Percentiles rank a stretch among this genome's conserved stretches.
Conservation (phyloP, 306 rosid genomes). For the Vigna unguiculata region DNA sequence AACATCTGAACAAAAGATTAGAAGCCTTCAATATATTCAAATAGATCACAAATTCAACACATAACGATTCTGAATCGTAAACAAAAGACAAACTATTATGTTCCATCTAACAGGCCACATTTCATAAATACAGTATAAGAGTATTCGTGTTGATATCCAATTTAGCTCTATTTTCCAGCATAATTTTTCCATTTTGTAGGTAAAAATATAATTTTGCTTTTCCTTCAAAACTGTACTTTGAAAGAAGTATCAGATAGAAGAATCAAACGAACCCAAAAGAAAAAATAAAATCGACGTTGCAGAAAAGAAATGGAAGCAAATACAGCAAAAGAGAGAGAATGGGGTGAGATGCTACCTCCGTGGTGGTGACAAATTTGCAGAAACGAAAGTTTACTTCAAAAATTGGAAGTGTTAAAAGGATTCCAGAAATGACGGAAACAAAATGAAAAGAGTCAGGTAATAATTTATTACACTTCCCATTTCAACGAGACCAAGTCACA, state of each 20-base stretch:
- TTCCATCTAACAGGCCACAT: not conserved
- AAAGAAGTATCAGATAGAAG: not conserved
- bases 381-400: not conserved
- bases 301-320: not conserved
- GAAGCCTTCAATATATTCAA: not conserved
- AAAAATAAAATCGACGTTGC: not conserved
- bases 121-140: not conserved
- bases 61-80: not conserved
- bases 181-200: not conserved
- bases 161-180: not conserved
- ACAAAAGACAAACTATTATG: not conserved
- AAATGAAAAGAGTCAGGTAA: not conserved
- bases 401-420: not conserved
- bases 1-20: slow-evolving; percentile 60
- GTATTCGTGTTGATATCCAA: not conserved
- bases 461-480: not conserved
- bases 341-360: slow-evolving; percentile 11
- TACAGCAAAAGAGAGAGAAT: not conserved
- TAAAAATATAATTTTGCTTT: not conserved
- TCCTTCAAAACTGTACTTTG: not conserved
- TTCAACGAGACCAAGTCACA: slow-evolving; percentile 10
- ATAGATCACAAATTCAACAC: slow-evolving; percentile 9
- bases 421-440: slow-evolving; percentile 16
- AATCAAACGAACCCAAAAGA: not conserved
- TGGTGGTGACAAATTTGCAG: slow-evolving; percentile 11